These are phyloP conservation scores for Arabidopsis lyrata DNA, from an alignment of 441 rosid species.

Conservation along the genomic window DNA sequence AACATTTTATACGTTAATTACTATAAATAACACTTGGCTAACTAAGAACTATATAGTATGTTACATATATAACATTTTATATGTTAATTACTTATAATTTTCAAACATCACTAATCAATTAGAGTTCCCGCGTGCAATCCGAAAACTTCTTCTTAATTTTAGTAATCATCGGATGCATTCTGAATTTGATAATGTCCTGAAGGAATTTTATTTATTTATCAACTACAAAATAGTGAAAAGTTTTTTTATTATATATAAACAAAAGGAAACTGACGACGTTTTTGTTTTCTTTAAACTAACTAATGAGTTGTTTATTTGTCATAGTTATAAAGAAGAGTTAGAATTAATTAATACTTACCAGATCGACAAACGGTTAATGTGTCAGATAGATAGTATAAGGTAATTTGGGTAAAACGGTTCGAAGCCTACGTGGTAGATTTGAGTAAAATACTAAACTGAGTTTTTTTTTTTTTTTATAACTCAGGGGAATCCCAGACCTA, in stretches of 20 bases:
- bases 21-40: too few relatives aligned
- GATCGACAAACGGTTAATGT: slow-evolving; percentile 24
- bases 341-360: slow-evolving; percentile 3
- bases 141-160: too few relatives aligned
- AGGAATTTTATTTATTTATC: too few relatives aligned
- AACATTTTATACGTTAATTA: background rate
- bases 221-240: too few relatives aligned
- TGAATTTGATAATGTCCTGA: too few relatives aligned
- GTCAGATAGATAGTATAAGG: slow-evolving; percentile 18
- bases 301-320: background rate
- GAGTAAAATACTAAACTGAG: slow-evolving; percentile 15
- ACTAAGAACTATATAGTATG: too few relatives aligned
- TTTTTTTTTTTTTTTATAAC: too few relatives aligned
- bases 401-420: slow-evolving; percentile 32
- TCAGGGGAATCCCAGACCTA: too few relatives aligned
- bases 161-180: too few relatives aligned
- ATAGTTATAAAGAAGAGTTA: background rate
- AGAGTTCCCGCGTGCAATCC: too few relatives aligned
- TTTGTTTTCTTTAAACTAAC: background rate
- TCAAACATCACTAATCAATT: background rate
- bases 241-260: background rate
- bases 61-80: too few relatives aligned
- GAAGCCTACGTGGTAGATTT: slow-evolving; percentile 25
- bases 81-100: too few relatives aligned
- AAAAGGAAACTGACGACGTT: background rate